Evolutionary conservation across 495 filamentous ascomycete species (phyloP), one percentile per base, ranked within the genome.

Genomic region (Penicillium atrosanguineum): DNA sequence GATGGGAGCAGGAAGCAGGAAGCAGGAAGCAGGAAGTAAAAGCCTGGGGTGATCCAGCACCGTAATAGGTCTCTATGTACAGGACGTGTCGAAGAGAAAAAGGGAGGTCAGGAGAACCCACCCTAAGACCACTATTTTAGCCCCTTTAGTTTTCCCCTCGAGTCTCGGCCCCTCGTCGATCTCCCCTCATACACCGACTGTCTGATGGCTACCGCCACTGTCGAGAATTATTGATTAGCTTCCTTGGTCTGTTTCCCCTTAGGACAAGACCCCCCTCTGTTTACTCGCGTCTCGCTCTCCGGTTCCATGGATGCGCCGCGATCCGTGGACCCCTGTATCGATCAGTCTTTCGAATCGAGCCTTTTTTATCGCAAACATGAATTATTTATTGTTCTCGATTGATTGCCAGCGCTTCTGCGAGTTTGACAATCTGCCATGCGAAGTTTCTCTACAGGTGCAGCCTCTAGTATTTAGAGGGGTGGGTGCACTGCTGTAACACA

Each of bases 121-220:
- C 39, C 28, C 28, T 40, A 44, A 50, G 53, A 11, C 31, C 31
- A 50, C 50, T 51, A 39, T 52, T 62, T 62, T 63, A 63, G 55
- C 57, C 57, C 57, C 60, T 52, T 62, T 56, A 53, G 46, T 37
- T 41, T 63, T 5, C 63, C 56, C 56, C 60, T 53, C 60, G 42
- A 61, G 60, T 63, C 63, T 63, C 52, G 60, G 60, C 56, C 60
- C 60, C 49, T 52, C 53, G 60, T 57, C 54, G 63, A 63, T 63
- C 57, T 11, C 31, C 47, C 21, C 47, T 53, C 62, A 63, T 60
- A 65, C 63, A 63, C 63, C 63, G 62, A 65, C 62, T 60, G 59
- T 64, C 58, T 62, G 55, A 56, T 43, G 37, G n/a, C 11, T 39
- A 21, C 25, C 20, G 25, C 46, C 18, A 52, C 36, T 41, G 15